These are phyloP conservation scores for Ustilago xerochloae DNA, from an alignment of 1,284 basidiomycete genomes.

Conservation along the genomic window DNA sequence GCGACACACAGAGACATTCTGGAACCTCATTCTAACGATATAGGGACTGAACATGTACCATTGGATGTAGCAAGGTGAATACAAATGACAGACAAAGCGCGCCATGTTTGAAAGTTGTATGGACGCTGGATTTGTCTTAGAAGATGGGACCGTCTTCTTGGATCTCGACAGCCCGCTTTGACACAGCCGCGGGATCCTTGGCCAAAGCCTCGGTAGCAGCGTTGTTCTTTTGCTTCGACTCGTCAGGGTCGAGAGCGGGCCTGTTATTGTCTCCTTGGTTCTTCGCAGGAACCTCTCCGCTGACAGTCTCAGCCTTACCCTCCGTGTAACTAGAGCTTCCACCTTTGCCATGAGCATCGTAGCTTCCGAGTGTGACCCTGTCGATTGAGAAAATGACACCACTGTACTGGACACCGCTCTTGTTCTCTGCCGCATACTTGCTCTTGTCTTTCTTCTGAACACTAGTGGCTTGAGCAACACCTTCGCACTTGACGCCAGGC, in stretches of 20 bases:
- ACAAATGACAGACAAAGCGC: no score
- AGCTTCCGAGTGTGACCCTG: constrained; percentile 20
- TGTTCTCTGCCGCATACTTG: constrained; percentile 19
- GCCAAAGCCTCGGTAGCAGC: neutral
- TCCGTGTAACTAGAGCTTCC: neutral
- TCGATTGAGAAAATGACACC: constrained; percentile 27
- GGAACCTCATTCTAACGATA: constrained; percentile 19
- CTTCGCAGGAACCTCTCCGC: neutral
- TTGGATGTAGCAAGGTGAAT: no score
- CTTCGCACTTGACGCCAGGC: constrained; percentile 22
- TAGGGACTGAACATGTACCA: neutral
- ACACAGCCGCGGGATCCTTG: constrained; percentile 1
- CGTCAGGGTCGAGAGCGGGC: neutral
- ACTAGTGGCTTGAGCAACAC: constrained; percentile 16
- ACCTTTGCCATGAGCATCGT: constrained; percentile 17
- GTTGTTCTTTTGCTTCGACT: neutral
- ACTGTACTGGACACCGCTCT: constrained; percentile 16
- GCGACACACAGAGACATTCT: constrained; percentile 34
- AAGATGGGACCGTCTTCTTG: constrained; percentile 15
- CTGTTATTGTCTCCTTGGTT: neutral
- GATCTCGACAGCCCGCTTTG: constrained; percentile 7
- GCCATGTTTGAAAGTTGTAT: no score
- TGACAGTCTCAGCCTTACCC: neutral
- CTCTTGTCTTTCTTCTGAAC: constrained; percentile 26
- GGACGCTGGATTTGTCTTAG: no score